Conservation (phyloP, 441 rosid genomes). For the Viola pubescens region DNA sequence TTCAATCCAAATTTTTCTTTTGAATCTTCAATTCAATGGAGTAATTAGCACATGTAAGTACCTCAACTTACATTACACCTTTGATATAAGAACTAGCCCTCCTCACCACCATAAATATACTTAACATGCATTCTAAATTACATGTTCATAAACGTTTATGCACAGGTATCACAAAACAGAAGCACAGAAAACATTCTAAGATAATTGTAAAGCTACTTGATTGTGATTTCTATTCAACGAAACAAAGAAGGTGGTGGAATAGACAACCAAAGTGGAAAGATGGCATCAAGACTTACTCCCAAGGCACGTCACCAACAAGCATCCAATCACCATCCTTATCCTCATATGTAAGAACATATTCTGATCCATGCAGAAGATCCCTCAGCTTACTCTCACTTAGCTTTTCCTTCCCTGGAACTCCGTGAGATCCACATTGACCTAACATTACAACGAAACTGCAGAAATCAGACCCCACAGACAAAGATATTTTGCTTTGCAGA, state of each 20-base stretch:
- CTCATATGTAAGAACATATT: slow-evolving; percentile 58
- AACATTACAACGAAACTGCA: slow-evolving; percentile 18
- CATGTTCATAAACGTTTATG: background rate
- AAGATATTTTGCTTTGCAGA: background rate
- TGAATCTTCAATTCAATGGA: background rate
- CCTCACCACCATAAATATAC: background rate
- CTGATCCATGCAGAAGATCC: slow-evolving; percentile 63
- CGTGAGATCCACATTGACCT: slow-evolving; percentile 55
- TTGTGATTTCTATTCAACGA: background rate
- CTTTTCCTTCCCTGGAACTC: slow-evolving; percentile 36
- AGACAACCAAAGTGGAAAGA: background rate
- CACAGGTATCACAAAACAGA: too few relatives aligned
- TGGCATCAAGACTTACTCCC: slow-evolving; percentile 44
- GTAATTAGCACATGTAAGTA: background rate
- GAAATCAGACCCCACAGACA: slow-evolving; percentile 5
- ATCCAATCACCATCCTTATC: slow-evolving; percentile 73
- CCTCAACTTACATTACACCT: background rate
- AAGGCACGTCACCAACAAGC: slow-evolving; percentile 77
- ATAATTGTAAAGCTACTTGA: background rate
- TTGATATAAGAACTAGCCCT: background rate
- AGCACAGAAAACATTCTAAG: too few relatives aligned
- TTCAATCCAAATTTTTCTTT: background rate
- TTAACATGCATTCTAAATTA: background rate
- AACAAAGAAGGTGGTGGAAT: background rate
- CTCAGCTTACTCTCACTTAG: slow-evolving; percentile 49